Conservation (phyloP, 305 asterid species). For the Plantago coronopus region DNA sequence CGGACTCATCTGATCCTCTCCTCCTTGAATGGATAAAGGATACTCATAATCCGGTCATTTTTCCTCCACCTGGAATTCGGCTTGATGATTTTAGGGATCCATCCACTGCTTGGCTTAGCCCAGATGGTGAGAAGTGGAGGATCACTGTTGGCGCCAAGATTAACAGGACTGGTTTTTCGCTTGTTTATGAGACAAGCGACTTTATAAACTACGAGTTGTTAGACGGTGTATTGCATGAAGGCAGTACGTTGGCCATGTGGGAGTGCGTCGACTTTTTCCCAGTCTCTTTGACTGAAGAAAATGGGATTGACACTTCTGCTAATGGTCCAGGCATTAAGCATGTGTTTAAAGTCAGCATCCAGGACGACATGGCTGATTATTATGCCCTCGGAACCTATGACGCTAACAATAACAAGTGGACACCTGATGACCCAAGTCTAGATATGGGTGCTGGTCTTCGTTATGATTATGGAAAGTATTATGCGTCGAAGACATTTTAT, state of each 20-base stretch:
- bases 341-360: constrained; percentile 54
- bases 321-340: constrained; percentile 30
- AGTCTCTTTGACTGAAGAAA: constrained; percentile 22
- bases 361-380: constrained; percentile 28
- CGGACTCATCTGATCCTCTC: constrained; percentile 44
- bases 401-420: constrained; percentile 23
- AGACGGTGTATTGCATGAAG: constrained; percentile 38
- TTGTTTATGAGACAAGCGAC: constrained; percentile 46
- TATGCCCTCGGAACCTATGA: constrained; percentile 48
- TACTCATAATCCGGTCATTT: constrained; percentile 45
- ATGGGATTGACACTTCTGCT: constrained; percentile 52
- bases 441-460: constrained; percentile 33
- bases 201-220: constrained; percentile 41
- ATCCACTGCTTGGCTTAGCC: constrained; percentile 58
- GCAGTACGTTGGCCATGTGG: constrained; percentile 56
- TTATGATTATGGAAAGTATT: constrained; percentile 51
- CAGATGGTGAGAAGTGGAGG: constrained; percentile 43
- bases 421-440: constrained; percentile 39
- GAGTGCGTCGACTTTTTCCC: constrained; percentile 75
- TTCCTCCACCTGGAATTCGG: constrained; percentile 31
- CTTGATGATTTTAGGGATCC: constrained; percentile 46
- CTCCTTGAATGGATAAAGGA: constrained; percentile 57
- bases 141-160: constrained; percentile 42
- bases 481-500: constrained; percentile 47
- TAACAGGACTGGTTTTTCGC: constrained; percentile 42